Evolutionary conservation across 345 rosid species (phyloP).

Genomic region (Populus simonii): DNA sequence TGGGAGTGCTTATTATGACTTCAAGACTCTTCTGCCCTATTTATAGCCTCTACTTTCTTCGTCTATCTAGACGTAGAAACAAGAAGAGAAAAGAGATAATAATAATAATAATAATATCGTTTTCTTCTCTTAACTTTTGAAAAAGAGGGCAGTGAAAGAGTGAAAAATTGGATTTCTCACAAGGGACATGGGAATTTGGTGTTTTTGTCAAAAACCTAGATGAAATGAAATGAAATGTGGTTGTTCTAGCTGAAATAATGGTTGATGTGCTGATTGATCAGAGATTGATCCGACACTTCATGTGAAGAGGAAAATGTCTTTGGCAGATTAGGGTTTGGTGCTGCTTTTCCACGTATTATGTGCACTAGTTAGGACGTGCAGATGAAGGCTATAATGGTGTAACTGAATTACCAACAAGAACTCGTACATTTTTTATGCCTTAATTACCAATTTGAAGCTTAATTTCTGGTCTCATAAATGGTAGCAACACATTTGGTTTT

Average conservation of each 20-base stretch:
- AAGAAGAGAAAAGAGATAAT: not conserved
- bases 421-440: not conserved
- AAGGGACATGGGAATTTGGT: conserved; percentile 33
- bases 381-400: not conserved
- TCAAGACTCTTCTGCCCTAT: conserved; percentile 32
- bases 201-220: conserved; percentile 33
- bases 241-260: conserved; percentile 41
- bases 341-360: conserved; percentile 3
- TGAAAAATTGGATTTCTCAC: conserved; percentile 7
- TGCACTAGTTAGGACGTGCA: not conserved
- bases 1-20: conserved; percentile 26
- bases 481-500: not conserved
- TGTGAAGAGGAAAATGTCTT: not conserved
- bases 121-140: not conserved
- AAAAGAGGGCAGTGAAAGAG: not conserved
- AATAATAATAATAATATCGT: too few relatives aligned
- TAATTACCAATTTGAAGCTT: not conserved
- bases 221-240: conserved; percentile 29
- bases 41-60: conserved; percentile 56
- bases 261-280: not conserved
- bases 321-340: not conserved
- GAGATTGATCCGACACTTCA: not conserved
- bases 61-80: conserved; percentile 11
- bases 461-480: not conserved
- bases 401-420: not conserved